A percentile compares a stretch with the other conserved stretches of the same genome.
These are phyloP conservation scores for Harringtonia aguacate DNA, from an alignment of 2,329 filamentous ascomycete species.

Conservation along the genomic window DNA sequence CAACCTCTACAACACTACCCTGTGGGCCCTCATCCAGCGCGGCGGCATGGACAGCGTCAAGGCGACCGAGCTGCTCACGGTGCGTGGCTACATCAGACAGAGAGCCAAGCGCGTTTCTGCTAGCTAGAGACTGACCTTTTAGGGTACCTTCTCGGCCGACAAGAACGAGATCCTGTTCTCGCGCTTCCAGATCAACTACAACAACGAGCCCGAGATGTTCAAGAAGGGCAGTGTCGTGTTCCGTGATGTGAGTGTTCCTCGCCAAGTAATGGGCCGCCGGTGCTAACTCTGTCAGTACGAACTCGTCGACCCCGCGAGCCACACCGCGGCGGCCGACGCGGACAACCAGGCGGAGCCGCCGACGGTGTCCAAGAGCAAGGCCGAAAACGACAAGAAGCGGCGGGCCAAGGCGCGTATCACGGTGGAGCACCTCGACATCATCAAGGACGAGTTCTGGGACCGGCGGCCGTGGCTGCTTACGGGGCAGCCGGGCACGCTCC, in stretches of 20 bases:
- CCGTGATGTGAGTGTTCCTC: constrained; percentile 52
- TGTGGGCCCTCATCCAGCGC: constrained; percentile 77
- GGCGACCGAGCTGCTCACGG: constrained; percentile 71
- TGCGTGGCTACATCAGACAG: constrained; percentile 27
- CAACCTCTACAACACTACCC: constrained; percentile 95
- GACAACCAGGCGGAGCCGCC: constrained; percentile 40
- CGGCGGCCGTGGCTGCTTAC: constrained; percentile 74
- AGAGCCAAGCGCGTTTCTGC: no score
- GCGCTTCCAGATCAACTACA: constrained; percentile 89
- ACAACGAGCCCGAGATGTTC: constrained; percentile 86
- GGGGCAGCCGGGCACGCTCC: constrained; percentile 60
- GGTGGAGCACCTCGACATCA: constrained; percentile 83
- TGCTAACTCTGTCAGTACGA: no score
- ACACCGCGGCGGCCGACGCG: constrained; percentile 33
- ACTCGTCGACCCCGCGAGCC: constrained; percentile 47
- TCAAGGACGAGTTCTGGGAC: constrained; percentile 92
- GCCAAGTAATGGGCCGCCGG: no score
- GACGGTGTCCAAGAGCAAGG: constrained; percentile 64
- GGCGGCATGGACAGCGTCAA: constrained; percentile 52
- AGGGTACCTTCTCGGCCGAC: constrained; percentile 76
- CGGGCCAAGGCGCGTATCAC: constrained; percentile 70
- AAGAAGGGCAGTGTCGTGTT: constrained; percentile 90
- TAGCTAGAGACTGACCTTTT: constrained; percentile 1
- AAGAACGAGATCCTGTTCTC: constrained; percentile 96
- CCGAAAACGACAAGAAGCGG: constrained; percentile 73